Percentiles rank a stretch among this genome's conserved stretches.
Conservation (phyloP, 2,329 filamentous ascomycete species). For the Phyllosticta citribraziliensis region DNA sequence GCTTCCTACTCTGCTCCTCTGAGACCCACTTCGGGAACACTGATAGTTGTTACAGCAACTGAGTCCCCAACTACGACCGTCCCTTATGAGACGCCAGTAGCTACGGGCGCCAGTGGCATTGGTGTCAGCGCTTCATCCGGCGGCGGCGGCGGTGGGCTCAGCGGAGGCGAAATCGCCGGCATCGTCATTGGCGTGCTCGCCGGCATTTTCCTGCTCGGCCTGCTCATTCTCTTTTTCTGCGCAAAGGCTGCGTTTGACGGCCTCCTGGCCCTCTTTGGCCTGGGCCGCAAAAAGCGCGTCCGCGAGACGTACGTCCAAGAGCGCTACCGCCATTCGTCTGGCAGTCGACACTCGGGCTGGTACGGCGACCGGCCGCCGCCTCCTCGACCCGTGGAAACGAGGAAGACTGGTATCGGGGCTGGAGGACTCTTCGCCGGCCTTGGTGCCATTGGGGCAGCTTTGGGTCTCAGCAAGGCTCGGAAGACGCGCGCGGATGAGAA, state of each 20-base stretch:
- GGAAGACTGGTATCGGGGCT: conserved; percentile 23
- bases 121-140: conserved; percentile 18
- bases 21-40: conserved; percentile 43
- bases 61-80: conserved; percentile 36
- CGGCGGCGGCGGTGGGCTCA: conserved; percentile 39
- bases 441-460: conserved; percentile 33
- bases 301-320: conserved; percentile 53
- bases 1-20: conserved; percentile 37
- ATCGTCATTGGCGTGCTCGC: conserved; percentile 67
- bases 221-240: conserved; percentile 66
- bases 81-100: conserved; percentile 43
- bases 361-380: conserved; percentile 33
- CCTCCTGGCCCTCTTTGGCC: conserved; percentile 50
- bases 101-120: conserved; percentile 39
- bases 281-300: conserved; percentile 42
- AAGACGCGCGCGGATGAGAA: conserved; percentile 33
- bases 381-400: conserved; percentile 21
- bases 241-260: conserved; percentile 46
- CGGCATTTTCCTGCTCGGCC: conserved; percentile 55
- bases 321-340: conserved; percentile 46
- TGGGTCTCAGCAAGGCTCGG: conserved; percentile 35
- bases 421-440: conserved; percentile 33
- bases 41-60: conserved; percentile 40
- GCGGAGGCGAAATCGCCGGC: conserved; percentile 65
- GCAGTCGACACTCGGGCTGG: conserved; percentile 30